Base-by-base conservation (phyloP, 306 rosid species). In the Dalbergia oliveri region DNA sequence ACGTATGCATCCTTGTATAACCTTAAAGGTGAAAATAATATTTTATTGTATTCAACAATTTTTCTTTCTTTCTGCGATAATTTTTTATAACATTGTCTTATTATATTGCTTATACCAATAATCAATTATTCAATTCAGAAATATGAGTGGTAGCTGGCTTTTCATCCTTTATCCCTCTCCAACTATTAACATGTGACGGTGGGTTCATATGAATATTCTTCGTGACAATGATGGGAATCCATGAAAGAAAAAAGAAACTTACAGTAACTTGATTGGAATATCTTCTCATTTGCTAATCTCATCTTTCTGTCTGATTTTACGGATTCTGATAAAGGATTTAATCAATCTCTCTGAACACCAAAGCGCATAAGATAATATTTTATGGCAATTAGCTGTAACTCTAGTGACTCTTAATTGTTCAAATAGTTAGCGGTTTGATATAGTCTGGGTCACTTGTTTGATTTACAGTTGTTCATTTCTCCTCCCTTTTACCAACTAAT, bases 171-270 rank as follows among this genome's bases (percentile, higher is more conserved):
- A 73, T 82, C 75, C 4, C 59, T 50, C n/a, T 57, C 68, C 23
- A 4, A 73, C 69, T 84, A 63, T 74, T 18, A 63, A 34, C 53
- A 64, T 70, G 50, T 44, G 76, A 51, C 50, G 71, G 84, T 83
- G 80, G 82, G 83, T 66, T 82, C 85, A 79, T 60, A 77, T 79
- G 84, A 83, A 82, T 86, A 81, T 85, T 82, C 71, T 31, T 23
- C 10, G 8, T 63, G 21, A 3, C 62, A 44, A 79, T 59, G 16
- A 76, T 62, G 37, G 51, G 13, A 19, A 58, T 12, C 57, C 44
- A 4, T 34, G 49, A 37, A 69, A 84, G 4, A 64, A 37, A 5
- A 62, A 13, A 0, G 1, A 41, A 15, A 6, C 1, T 26, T 43
- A 39, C 35, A 21, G 11, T 16, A 72, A 19, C 47, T 18, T 64